Base-by-base conservation (phyloP, 257 asterid genomes). In the Gentiana macrophylla region DNA sequence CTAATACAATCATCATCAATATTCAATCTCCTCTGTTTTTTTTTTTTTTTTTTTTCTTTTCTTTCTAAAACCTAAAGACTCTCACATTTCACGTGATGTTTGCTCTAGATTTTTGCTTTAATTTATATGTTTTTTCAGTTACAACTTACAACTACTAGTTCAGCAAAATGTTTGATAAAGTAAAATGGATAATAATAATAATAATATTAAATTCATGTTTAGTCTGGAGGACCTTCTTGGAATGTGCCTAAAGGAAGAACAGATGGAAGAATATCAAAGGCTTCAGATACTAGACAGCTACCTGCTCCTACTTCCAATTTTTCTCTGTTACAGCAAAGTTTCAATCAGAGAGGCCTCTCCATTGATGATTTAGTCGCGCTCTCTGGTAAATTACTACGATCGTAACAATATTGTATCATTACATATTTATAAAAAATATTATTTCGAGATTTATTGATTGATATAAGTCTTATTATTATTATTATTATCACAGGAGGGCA, bases 221-320 rank as follows among this genome's bases (percentile, higher is more conserved):
- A 88, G 95, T 84, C 94, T 7, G 95, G 91, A 66, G 95, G 97
- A 50, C 94, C 97, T 2, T 70, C 53, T 10, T 88, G 97, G 97
- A 73, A 74, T 1, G 91, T 88, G 60, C 94, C 95, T 3, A 82
- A 79, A 51, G 97, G 97, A 12, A 70, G 91, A 60, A 82, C 79
- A 66, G 95, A 88, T 72, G 95, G 97, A 62, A 67, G 79, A 71
- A 62, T 74, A 36, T 84, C 97, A 4, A 82, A 75, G 62, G 90
- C 91, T 6, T 70, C 51, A 5, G 97, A 88, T 7, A 47, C 84
- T 8, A 43, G 64, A 47, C 80, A 84, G 50, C 55, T 88, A 49
- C 97, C 97, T 35, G 71, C 84, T 53, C 95, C 97, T 32, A 76
- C 88, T 13, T 84, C 83, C 78, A 84, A 82, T 49, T 56, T 88